Base-by-base conservation (phyloP, 352 stramenopile species). In the Saprolegnia diclina region DNA sequence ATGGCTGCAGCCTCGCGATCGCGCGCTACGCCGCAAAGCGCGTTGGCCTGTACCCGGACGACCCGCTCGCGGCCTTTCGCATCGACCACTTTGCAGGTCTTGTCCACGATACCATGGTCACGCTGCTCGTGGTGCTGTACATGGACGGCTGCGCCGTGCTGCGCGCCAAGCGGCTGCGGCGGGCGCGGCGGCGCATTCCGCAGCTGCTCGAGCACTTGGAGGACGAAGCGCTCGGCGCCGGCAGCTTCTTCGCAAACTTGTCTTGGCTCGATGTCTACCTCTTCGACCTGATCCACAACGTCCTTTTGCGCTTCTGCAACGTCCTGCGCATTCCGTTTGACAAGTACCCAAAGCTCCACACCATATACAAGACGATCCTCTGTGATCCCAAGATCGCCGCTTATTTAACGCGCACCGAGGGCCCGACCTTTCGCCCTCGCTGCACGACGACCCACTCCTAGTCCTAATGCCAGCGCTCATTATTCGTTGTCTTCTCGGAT, bases 1-100 rank as follows among this genome's bases (percentile, higher is more conserved):
- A 79, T 37, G 56, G 78, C 16, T 81, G 89, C 64, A 88, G 76
- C 44, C 84, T 87, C 65, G 76, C 79, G 19, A 85, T 88, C 63
- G 74, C 73, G 11, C 74, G 76, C 13, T 91, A 88, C 62, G 80
- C 80, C 6, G 79, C 79, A 26, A 80, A 73, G 40, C 57, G 88
- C 14, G 55, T 35, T n/a, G 77, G 78, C 22, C 59, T 88, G 9
- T 88, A 85, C 74, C 79, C 80, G 11, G 32, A 70, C 1, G 78
- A 85, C 38, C 55, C 75, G 5, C 29, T 78, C 0, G 63, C 83
- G 42, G 74, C 64, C 4, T 74, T 87, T 32, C 69, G 71, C 26
- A 77, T 80, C 13, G 80, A 89, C 21, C 80, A 74, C 65, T 66
- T 80, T 24, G 70, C 73, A 18, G 78, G 84, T 22, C 73, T 76